These are phyloP conservation scores for Suhomyces coccinellae DNA, from an alignment of 1,139 yeast species.

Conservation along the genomic window DNA sequence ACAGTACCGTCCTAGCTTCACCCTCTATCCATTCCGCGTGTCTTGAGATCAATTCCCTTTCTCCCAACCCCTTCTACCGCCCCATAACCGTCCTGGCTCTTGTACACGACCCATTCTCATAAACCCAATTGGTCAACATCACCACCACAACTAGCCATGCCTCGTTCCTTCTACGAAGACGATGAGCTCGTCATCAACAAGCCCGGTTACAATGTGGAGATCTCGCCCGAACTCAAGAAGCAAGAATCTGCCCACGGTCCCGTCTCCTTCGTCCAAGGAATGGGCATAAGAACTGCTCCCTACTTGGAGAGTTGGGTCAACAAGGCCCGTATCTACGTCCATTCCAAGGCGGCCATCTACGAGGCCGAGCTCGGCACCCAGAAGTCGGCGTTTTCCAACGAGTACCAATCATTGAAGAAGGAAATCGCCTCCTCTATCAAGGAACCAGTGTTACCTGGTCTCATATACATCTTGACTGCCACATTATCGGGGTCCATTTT, in stretches of 20 bases:
- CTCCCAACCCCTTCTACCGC: not conserved
- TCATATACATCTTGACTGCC: constrained; percentile 54
- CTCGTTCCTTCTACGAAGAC: constrained; percentile 51
- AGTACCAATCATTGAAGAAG: constrained; percentile 29
- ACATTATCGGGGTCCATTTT: constrained; percentile 58
- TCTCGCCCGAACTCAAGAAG: constrained; percentile 34
- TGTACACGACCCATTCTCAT: constrained; percentile 3
- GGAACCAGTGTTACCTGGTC: constrained; percentile 55
- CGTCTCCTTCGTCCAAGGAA: constrained; percentile 50
- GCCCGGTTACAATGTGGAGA: constrained; percentile 48
- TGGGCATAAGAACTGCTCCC: constrained; percentile 52
- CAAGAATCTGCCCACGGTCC: constrained; percentile 45
- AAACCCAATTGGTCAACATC: constrained; percentile 3
- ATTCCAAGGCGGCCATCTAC: constrained; percentile 36
- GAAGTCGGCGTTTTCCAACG: constrained; percentile 46
- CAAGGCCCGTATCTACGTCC: constrained; percentile 35
- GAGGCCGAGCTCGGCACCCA: constrained; percentile 49
- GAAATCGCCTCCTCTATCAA: constrained; percentile 28
- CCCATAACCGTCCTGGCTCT: no score
- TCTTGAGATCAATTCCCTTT: not conserved
- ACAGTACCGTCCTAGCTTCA: no score
- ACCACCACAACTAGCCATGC: constrained; percentile 10
- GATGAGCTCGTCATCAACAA: constrained; percentile 47
- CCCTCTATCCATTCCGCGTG: not conserved
- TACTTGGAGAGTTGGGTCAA: constrained; percentile 44